Evolutionary conservation across 78 protist genomes (phyloP).

Genomic region (Chrysochromulina parva): DNA sequence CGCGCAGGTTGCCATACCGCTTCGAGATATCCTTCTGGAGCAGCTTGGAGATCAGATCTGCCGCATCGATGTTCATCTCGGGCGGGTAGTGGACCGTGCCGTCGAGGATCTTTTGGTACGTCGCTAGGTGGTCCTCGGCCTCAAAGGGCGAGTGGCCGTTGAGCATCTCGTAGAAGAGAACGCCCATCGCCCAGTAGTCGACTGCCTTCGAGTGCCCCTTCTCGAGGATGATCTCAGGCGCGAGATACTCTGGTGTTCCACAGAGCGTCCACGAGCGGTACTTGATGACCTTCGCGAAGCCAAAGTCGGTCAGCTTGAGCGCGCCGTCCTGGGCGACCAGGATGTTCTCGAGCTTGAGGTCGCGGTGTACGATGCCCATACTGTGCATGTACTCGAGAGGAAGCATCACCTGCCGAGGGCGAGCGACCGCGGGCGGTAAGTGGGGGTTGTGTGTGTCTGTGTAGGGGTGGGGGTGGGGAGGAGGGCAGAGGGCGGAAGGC

Average conservation of each 20-base stretch:
- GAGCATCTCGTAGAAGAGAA: slow-evolving; percentile 41
- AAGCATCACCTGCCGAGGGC: slow-evolving; percentile 49
- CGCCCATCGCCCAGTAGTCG: slow-evolving; percentile 67
- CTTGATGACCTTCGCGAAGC: slow-evolving; percentile 56
- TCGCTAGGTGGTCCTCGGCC: slow-evolving; percentile 10
- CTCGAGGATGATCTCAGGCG: slow-evolving; percentile 46
- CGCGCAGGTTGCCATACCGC: slow-evolving; percentile 31
- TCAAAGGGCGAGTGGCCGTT: slow-evolving; percentile 47
- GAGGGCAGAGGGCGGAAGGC: neutral
- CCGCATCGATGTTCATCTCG: neutral
- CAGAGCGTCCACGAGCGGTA: slow-evolving; percentile 30
- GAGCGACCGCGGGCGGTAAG: neutral
- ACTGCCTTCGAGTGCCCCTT: slow-evolving; percentile 50
- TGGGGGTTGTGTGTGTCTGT: neutral
- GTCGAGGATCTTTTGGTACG: slow-evolving; percentile 9
- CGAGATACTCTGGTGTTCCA: slow-evolving; percentile 56
- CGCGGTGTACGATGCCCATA: slow-evolving; percentile 65
- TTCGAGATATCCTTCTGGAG: neutral
- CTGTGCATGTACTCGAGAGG: slow-evolving; percentile 74
- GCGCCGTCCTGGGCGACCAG: slow-evolving; percentile 67
- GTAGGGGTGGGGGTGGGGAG: neutral
- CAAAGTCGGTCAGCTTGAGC: slow-evolving; percentile 74
- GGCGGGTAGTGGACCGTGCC: neutral
- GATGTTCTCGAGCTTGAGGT: slow-evolving; percentile 77
- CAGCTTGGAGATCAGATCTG: neutral